Evolutionary conservation across 257 asterid genomes (phyloP).

Genomic region (Solanum piurae): DNA sequence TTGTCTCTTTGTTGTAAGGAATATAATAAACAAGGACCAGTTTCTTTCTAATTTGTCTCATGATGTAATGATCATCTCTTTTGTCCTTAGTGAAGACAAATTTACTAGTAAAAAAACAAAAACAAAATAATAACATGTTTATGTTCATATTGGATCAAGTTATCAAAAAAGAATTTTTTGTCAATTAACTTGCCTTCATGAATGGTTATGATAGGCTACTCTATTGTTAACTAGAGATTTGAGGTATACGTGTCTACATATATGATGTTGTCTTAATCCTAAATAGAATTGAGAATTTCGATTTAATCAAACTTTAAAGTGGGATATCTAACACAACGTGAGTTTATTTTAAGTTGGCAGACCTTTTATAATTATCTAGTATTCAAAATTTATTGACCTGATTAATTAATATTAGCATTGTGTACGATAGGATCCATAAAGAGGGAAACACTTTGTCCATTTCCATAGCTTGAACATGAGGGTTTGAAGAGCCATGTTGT

Average conservation of each 20-base stretch:
- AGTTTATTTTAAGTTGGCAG: too few species aligned
- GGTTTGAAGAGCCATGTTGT: not conserved
- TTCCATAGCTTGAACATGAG: not conserved
- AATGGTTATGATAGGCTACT: not conserved
- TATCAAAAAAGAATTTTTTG: not conserved
- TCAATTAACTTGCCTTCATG: not conserved
- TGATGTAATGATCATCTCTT: not conserved
- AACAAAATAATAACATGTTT: not conserved
- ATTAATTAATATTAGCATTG: not conserved
- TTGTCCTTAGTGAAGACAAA: not conserved
- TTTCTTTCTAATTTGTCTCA: conserved; percentile 2
- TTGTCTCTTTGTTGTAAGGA: not conserved
- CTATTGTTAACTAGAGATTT: not conserved
- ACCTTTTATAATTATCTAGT: not conserved
- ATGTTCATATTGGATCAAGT: not conserved
- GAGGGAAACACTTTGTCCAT: not conserved
- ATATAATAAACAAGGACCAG: not conserved
- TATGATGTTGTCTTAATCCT: not conserved
- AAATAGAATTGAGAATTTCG: not conserved
- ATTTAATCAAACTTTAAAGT: not conserved
- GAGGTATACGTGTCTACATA: too few species aligned
- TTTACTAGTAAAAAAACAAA: not conserved
- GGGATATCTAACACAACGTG: not conserved
- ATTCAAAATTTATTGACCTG: not conserved
- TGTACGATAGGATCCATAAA: not conserved